Base-by-base conservation (phyloP, 768 basidiomycete genomes). In the Sistotremastrum suecicum region DNA sequence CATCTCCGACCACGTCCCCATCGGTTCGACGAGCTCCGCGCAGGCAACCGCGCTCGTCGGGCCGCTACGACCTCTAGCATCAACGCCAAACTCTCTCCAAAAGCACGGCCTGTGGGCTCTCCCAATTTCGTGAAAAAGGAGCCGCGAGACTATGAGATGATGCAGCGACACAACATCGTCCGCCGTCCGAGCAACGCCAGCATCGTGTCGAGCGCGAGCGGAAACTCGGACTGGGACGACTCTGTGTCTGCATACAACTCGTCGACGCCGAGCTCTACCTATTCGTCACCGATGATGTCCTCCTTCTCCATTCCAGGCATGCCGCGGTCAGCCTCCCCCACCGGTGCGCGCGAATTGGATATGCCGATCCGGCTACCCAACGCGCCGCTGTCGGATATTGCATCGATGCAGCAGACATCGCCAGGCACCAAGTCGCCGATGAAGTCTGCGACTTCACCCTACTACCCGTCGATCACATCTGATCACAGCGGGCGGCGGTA, bases 21-120 rank as follows among this genome's bases (percentile, higher is more conserved):
- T 11, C 80, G 86, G 45, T 89, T 90, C 51, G 87, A 89, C 60
- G 87, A 89, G 61, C 73, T 90, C 37, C 77, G 86, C 4, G 80
- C 84, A 0, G 85, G 86, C n/a, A 80, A 80, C 63, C 88, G 88
- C 64, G 76, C 82, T 8, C 72, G 86, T 49, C 86, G 78, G 63
- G 67, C 69, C 52, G 56, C 60, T 40, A 60, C 64, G 54, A 51
- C 45, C 11, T 58, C 51, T 39, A 49, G 42, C 33, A 50, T 51
- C 37, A 56, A 56, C 55, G 55, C 38, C 53, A 55, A 66, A 56
- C 63, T 58, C 56, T 39, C 54, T 1, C 32, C 57, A 8, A 63
- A 63, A 54, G 43, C 61, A 30, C 69, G 58, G 49, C 63, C 54
- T 47, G 56, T 57, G 5, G 49, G 58, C 39, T 70, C 63, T 50